A percentile compares a stretch with the other conserved stretches of the same genome.
phyloP scores from a whole-genome alignment of 495 filamentous ascomycete genomes.

The Poronia punctata region DNA sequence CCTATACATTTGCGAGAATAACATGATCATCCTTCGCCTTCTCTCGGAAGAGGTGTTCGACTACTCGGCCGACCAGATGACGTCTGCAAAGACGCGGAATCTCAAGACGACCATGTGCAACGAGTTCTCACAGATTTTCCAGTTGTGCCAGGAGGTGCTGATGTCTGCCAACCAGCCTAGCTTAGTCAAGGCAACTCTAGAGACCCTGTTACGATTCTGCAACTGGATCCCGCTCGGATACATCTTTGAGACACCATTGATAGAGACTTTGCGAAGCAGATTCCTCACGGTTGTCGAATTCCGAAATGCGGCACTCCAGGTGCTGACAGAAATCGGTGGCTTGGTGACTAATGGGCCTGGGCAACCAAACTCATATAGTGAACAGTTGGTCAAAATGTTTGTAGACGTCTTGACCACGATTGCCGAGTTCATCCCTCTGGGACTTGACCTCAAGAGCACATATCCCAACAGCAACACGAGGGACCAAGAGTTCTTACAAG shows the following conservation, averaged over 20 bases:
- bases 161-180: constrained; percentile 80
- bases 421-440: constrained; percentile 81
- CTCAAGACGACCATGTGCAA: constrained; percentile 96
- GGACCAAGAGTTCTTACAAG: constrained; percentile 97
- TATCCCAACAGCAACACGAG: constrained; percentile 84
- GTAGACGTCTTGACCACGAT: constrained; percentile 87
- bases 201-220: constrained; percentile 89
- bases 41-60: constrained; percentile 98
- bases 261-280: constrained; percentile 82
- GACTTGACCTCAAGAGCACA: constrained; percentile 79
- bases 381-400: constrained; percentile 94
- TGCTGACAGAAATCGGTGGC: constrained; percentile 93
- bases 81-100: constrained; percentile 88
- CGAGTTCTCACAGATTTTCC: constrained; percentile 96
- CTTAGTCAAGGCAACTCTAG: constrained; percentile 86
- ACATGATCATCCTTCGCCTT: constrained; percentile 95
- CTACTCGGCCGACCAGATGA: constrained; percentile 98
- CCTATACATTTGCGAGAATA: constrained; percentile 97
- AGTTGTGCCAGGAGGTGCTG: constrained; percentile 89
- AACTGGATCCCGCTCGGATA: constrained; percentile 99
- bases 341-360: constrained; percentile 61
- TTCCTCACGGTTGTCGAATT: constrained; percentile 91
- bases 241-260: constrained; percentile 95
- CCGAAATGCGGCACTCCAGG: constrained; percentile 93
- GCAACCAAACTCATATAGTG: constrained; percentile 74